Percentiles rank a stretch among this genome's conserved stretches.
These are phyloP conservation scores for Hypoxylon sp. DNA, from an alignment of 2,329 filamentous ascomycete genomes.

Conservation along the genomic window DNA sequence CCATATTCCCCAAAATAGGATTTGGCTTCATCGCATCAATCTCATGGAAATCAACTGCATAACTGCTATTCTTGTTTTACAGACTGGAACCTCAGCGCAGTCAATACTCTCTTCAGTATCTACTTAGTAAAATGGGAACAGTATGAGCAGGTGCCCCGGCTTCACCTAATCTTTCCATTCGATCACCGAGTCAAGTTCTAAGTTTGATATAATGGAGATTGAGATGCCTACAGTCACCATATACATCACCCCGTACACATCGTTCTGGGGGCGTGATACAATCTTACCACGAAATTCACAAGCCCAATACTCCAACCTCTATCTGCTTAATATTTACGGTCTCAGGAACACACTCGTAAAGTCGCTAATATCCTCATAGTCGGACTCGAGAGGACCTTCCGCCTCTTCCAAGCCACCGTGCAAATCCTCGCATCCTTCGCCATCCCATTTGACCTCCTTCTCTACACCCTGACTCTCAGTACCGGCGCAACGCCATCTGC, in stretches of 20 bases:
- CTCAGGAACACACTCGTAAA: background rate
- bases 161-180: too few species aligned
- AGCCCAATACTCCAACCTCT: background rate
- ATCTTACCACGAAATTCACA: background rate
- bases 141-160: background rate
- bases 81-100: too few species aligned
- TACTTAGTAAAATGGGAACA: background rate
- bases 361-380: conserved; percentile 55
- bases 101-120: background rate
- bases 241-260: too few species aligned
- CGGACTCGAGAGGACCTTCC: conserved; percentile 72
- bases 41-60: background rate
- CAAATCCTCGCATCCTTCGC: conserved; percentile 64
- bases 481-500: conserved; percentile 41
- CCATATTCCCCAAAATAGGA: background rate
- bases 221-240: background rate
- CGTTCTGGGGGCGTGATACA: too few species aligned
- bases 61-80: background rate
- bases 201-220: background rate
- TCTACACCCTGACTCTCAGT: conserved; percentile 45
- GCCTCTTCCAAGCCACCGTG: conserved; percentile 66
- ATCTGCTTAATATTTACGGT: background rate
- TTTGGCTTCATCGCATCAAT: background rate
- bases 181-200: too few species aligned
- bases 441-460: conserved; percentile 55